A percentile compares a stretch with the other conserved stretches of the same genome.
These are phyloP conservation scores for Panaeolus cyanescens DNA, from an alignment of 768 basidiomycete species.

Conservation along the genomic window DNA sequence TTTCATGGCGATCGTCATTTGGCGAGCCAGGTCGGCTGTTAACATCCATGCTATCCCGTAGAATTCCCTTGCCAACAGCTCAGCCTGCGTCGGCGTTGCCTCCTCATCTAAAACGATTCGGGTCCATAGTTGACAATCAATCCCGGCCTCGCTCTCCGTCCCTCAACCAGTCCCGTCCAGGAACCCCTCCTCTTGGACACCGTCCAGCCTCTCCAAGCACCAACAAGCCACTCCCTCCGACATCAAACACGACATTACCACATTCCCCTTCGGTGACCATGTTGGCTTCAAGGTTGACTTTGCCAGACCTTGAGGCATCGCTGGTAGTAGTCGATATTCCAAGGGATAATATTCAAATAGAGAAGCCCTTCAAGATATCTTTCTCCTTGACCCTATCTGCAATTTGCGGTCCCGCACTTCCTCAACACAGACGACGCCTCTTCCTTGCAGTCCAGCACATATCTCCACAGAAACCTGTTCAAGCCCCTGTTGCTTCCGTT, in stretches of 20 bases:
- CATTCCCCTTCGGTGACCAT: constrained; percentile 8
- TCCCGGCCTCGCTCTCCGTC: constrained; percentile 53
- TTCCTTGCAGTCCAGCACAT: constrained; percentile 70
- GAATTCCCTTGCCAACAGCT: constrained; percentile 59
- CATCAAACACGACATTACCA: constrained; percentile 19
- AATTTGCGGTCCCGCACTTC: constrained; percentile 34
- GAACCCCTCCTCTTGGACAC: constrained; percentile 50
- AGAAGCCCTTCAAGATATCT: constrained; percentile 60
- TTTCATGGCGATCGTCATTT: constrained; percentile 84
- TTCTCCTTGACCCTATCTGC: constrained; percentile 57
- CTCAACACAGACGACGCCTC: constrained; percentile 39
- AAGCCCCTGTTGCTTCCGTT: constrained; percentile 21
- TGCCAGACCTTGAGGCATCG: constrained; percentile 55
- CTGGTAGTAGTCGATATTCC: constrained; percentile 56
- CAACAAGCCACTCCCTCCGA: constrained; percentile 37
- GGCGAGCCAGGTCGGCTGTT: constrained; percentile 87
- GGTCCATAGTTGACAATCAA: constrained; percentile 29
- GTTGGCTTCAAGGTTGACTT: not conserved
- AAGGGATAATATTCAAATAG: constrained; percentile 43
- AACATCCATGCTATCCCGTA: constrained; percentile 86
- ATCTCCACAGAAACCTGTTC: constrained; percentile 36
- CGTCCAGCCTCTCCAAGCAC: constrained; percentile 45
- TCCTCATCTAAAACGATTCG: constrained; percentile 64
- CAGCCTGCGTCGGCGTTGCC: constrained; percentile 75
- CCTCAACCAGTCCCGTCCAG: constrained; percentile 42